These are phyloP conservation scores for Gonium pectorale DNA, from an alignment of 139 green algal genomes.

Conservation along the genomic window DNA sequence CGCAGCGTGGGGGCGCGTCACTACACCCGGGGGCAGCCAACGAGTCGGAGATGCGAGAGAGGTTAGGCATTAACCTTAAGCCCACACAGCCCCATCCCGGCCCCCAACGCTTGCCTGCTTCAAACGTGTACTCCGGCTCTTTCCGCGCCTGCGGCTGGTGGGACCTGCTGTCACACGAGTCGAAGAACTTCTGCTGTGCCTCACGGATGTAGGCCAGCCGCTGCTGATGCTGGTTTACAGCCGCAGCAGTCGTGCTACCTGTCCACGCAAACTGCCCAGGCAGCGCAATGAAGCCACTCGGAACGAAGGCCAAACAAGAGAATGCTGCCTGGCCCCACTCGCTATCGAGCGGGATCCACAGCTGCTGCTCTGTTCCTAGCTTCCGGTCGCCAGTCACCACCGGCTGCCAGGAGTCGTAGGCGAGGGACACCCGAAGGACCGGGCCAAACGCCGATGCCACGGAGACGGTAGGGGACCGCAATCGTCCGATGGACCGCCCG, in stretches of 20 bases:
- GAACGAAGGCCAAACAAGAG: background rate
- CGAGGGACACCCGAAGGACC: background rate
- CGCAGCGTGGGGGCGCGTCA: background rate
- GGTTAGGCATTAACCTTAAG: background rate
- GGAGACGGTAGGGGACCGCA: no score
- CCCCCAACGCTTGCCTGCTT: constrained; percentile 9
- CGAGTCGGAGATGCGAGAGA: background rate
- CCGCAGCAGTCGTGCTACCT: constrained; percentile 18
- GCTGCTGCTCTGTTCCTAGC: constrained; percentile 21
- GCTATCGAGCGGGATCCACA: constrained; percentile 6
- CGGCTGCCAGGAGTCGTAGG: constrained; percentile 39
- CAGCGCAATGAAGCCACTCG: background rate
- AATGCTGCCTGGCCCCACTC: background rate
- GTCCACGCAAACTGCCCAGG: constrained; percentile 7
- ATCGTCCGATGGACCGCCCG: no score
- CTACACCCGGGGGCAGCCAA: background rate
- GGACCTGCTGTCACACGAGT: background rate
- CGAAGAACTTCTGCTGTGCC: background rate
- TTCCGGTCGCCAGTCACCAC: background rate
- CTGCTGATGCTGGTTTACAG: constrained; percentile 22
- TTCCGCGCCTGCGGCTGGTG: constrained; percentile 17
- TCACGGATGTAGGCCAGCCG: constrained; percentile 6
- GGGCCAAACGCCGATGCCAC: no score
- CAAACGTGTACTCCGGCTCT: constrained; percentile 34
- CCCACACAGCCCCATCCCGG: background rate